A percentile compares a stretch with the other conserved stretches of the same genome.
These are phyloP conservation scores for Spinellus fusiger DNA, from an alignment of 192 early-diverging fungal species.

Conservation along the genomic window DNA sequence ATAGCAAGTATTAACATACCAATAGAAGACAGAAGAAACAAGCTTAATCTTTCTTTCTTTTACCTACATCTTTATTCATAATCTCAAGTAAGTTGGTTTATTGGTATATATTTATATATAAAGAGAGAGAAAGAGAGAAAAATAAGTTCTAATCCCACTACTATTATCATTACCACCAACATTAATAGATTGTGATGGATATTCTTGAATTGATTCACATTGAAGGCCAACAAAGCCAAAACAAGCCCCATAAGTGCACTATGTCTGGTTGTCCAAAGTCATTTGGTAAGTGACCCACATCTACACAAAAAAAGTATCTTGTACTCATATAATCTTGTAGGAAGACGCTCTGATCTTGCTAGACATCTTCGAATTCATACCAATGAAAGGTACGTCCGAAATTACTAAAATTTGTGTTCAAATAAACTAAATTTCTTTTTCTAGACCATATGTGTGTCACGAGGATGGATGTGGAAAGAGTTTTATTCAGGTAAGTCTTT, in stretches of 20 bases:
- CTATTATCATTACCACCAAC: too few relatives aligned
- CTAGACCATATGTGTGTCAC: conserved; percentile 59
- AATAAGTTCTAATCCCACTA: too few relatives aligned
- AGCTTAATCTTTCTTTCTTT: too few relatives aligned
- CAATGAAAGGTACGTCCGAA: conserved; percentile 51
- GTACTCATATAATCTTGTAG: conserved; percentile 18
- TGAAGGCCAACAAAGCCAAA: conserved; percentile 42
- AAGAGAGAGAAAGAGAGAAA: too few relatives aligned
- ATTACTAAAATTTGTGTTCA: not conserved
- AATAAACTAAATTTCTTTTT: conserved; percentile 9
- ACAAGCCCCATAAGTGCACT: conserved; percentile 52
- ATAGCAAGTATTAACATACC: too few relatives aligned
- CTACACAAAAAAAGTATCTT: not conserved
- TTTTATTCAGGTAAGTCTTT: conserved; percentile 57
- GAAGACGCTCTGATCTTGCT: conserved; percentile 60
- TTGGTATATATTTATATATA: too few relatives aligned
- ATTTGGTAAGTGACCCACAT: conserved; percentile 37
- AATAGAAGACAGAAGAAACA: too few relatives aligned
- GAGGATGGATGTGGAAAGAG: conserved; percentile 64
- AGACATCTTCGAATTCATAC: conserved; percentile 75
- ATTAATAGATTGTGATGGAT: too few relatives aligned
- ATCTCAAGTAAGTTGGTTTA: too few relatives aligned
- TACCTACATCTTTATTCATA: too few relatives aligned
- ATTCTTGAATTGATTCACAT: conserved; percentile 56
- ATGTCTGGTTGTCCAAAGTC: conserved; percentile 62